These are phyloP conservation scores for Talinum fruticosum DNA, from an alignment of 148 eudicot species.

Conservation along the genomic window DNA sequence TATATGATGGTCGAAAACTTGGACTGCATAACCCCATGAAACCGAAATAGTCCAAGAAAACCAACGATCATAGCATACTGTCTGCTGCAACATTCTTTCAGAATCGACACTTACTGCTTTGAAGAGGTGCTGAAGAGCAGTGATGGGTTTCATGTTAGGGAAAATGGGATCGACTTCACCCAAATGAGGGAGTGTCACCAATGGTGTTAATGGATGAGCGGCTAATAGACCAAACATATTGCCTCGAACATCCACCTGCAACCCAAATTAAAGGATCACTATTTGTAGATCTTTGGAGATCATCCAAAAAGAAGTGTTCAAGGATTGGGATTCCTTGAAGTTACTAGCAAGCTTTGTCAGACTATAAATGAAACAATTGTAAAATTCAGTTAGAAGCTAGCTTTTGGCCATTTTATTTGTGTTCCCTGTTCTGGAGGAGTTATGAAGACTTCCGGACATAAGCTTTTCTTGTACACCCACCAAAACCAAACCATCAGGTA, in stretches of 20 bases:
- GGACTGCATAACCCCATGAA: slow-evolving; percentile 83
- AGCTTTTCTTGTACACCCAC: too few relatives aligned
- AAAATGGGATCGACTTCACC: slow-evolving; percentile 50
- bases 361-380: too few relatives aligned
- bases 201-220: slow-evolving; percentile 59
- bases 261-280: background rate
- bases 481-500: too few relatives aligned
- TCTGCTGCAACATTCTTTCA: slow-evolving; percentile 61
- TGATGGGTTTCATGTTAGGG: slow-evolving; percentile 45
- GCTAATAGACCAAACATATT: slow-evolving; percentile 57
- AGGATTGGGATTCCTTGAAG: background rate
- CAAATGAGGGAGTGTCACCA: slow-evolving; percentile 57
- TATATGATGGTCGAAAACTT: slow-evolving; percentile 42
- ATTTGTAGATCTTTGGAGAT: background rate
- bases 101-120: slow-evolving; percentile 50
- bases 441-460: too few relatives aligned
- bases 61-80: slow-evolving; percentile 74
- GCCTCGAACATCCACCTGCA: slow-evolving; percentile 62
- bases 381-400: too few relatives aligned
- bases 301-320: background rate
- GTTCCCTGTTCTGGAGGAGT: too few relatives aligned
- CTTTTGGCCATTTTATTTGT: too few relatives aligned
- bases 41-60: slow-evolving; percentile 80
- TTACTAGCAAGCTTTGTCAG: background rate
- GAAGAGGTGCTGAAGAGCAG: slow-evolving; percentile 45